Base-by-base conservation (phyloP, 768 basidiomycete genomes). In the Termitomyces sp. region DNA sequence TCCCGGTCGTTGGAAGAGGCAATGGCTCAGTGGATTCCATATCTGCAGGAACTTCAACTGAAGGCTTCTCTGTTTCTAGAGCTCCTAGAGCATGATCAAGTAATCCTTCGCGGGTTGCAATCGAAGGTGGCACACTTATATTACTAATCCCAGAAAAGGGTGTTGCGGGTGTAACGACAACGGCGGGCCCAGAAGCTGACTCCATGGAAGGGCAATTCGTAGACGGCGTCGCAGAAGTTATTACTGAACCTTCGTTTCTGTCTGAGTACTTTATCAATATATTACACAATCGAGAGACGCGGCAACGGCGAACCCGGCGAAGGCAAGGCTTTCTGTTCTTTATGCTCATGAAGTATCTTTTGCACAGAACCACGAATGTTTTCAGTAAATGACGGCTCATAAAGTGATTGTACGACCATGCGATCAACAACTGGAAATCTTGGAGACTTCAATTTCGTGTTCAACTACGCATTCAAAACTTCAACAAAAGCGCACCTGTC, bases 341-440 rank as follows among this genome's bases (percentile, higher is more conserved):
- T 74, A 53, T 73, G 73, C 58, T 78, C 75, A 16, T 67, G 69
- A 30, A 85, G 69, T 55, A 82, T 78, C 20, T 75, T 79, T 52
- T 78, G 70, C 14, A 83, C 57, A 7, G 77, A 77, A 18, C 62
- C 62, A 48, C 71, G 75, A 48, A 85, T 73, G 42, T 69, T 73
- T 54, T 73, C 71, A 3, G 74, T 61, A 64, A 85, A 82, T 13
- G 73, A 61, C 13, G 72, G 64, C 59, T 85, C 80, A n/a, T 77
- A 76, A 32, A 84, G 72, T 53, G 77, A 71, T 53, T 74, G 75
- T 5, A 77, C 71, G 44, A 83, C 80, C 12, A 85, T 84, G 18
- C 85, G 82, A 60, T 87, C 85, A 30, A 88, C 77, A 28, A 87
- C 72, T 18, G 86, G 86, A 68, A 83, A 87, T 58, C 87, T 88